Base-by-base conservation (phyloP, 2,329 filamentous ascomycete genomes). In the Coniochaeta sp. region DNA sequence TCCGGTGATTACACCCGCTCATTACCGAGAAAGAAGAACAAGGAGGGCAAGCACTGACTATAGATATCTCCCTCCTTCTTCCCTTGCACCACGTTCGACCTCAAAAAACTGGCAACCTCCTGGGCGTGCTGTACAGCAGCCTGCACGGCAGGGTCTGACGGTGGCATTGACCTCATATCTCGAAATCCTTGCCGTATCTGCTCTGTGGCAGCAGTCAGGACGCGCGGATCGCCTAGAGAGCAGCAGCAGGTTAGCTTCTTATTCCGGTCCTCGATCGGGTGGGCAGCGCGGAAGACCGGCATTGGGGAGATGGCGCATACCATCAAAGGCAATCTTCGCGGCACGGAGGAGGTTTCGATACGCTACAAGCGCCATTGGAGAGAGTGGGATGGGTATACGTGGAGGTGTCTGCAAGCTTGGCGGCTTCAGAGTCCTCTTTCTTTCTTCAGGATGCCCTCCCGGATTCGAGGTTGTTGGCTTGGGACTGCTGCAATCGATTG, bases 21-120 rank as follows among this genome's bases (percentile, higher is more conserved):
- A n/a, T n/a, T n/a, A n/a, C n/a, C n/a, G n/a, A n/a, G n/a, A n/a
- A n/a, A n/a, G 26, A 47, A 3, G 55, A 22, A 32, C 62, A 62
- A 60, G 60, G 40, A 36, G 19, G 42, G 57, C 22, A 24, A 50
- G 2, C 8, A 61, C 64, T 44, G 42, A 68, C 67, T 67, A 57
- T 69, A 69, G 14, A 55, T 61, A 32, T 65, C 62, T 9, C 65
- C 67, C 24, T 68, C 63, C 60, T 62, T 63, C 65, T 82, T 77
- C 7, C 93, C 95, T 73, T 99, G 95, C 3, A 99, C 93, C 3
- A 99, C 80, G 68, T 98, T 98, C 71, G 90, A 81, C 65, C 85
- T 80, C 62, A 99, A 71, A 60, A 98, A 88, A 64, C 82, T 81
- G 2, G 93, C 90, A 3, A 98, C 87, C 44, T 95, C 90, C 62